These are phyloP conservation scores for Saksenaea oblongispora DNA, from an alignment of 371 early-diverging fungal species.

Conservation along the genomic window DNA sequence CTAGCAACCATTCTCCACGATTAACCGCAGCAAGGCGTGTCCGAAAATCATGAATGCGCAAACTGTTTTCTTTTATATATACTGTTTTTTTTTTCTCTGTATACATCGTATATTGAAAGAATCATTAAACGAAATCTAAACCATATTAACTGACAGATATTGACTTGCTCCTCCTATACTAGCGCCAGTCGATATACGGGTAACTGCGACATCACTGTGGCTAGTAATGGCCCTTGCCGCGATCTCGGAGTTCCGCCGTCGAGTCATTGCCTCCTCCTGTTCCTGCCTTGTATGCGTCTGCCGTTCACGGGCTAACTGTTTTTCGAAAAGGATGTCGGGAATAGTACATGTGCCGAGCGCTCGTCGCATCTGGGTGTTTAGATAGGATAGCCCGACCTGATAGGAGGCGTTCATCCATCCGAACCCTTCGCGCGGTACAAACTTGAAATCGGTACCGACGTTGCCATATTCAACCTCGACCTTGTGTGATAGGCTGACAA, in stretches of 20 bases:
- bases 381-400: conserved; percentile 81
- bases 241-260: conserved; percentile 25
- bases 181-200: conserved; percentile 10
- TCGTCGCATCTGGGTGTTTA: conserved; percentile 76
- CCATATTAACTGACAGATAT: neutral
- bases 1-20: neutral
- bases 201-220: conserved; percentile 26
- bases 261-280: conserved; percentile 1
- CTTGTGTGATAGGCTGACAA: conserved; percentile 87
- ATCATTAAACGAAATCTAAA: neutral
- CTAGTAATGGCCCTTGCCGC: conserved; percentile 32
- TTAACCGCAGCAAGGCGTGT: neutral
- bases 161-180: conserved; percentile 7
- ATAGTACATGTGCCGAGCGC: conserved; percentile 83
- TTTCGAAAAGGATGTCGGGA: conserved; percentile 71
- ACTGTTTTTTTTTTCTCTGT: too few relatives aligned
- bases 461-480: conserved; percentile 96
- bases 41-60: neutral
- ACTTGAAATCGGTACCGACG: conserved; percentile 94
- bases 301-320: conserved; percentile 35
- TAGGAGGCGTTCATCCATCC: conserved; percentile 98
- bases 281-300: conserved; percentile 6
- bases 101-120: too few relatives aligned
- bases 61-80: neutral
- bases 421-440: conserved; percentile 95